Evolutionary conservation across 768 basidiomycete genomes (phyloP).

Genomic region (Kockovaella imperatae): DNA sequence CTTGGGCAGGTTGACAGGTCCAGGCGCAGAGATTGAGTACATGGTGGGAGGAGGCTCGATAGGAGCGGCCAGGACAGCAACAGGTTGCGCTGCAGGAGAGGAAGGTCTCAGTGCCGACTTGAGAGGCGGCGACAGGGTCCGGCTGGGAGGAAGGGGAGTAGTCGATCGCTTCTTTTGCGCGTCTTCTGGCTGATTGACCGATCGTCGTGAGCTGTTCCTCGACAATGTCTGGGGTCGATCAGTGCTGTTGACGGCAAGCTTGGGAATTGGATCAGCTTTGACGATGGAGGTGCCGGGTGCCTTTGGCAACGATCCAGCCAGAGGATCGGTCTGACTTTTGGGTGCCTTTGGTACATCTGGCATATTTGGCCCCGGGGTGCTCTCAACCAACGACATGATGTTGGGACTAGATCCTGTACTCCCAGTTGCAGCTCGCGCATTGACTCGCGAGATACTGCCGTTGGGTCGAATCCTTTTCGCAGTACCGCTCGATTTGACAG

Average conservation of each 20-base stretch:
- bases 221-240: slow-evolving; percentile 14
- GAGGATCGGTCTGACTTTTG: slow-evolving; percentile 36
- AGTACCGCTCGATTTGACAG: slow-evolving; percentile 9
- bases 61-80: slow-evolving; percentile 6
- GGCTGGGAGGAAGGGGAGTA: slow-evolving; percentile 35
- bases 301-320: slow-evolving; percentile 34
- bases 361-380: slow-evolving; percentile 23
- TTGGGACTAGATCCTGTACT: no score
- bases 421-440: neutral
- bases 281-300: slow-evolving; percentile 37
- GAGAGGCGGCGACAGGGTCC: slow-evolving; percentile 33
- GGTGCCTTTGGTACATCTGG: slow-evolving; percentile 44
- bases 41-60: slow-evolving; percentile 17
- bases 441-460: slow-evolving; percentile 19
- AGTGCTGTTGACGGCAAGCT: neutral
- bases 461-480: slow-evolving; percentile 24
- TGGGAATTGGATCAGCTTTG: slow-evolving; percentile 11
- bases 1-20: slow-evolving; percentile 28
- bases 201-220: slow-evolving; percentile 10
- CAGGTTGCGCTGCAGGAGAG: slow-evolving; percentile 20
- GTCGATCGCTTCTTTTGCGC: slow-evolving; percentile 14
- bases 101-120: slow-evolving; percentile 41
- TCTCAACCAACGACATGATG: slow-evolving; percentile 38
- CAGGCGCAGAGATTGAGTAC: slow-evolving; percentile 38
- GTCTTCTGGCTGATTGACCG: slow-evolving; percentile 3